phyloP scores from a whole-genome alignment of 192 early-diverging fungal species.

The Entrophospora sp. region DNA sequence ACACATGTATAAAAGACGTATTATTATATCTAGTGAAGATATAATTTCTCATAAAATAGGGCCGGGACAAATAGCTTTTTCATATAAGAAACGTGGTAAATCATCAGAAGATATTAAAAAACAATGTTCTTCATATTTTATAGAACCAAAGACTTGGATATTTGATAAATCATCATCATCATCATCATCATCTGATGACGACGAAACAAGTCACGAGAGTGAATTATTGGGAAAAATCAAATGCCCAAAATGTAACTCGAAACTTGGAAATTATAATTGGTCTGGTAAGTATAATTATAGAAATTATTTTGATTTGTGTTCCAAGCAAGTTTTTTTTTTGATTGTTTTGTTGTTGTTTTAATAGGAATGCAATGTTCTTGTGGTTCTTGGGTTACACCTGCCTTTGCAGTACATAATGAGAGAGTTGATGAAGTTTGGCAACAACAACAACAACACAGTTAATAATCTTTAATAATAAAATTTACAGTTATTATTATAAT shows the following conservation, averaged over 20 bases:
- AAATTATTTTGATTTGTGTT: not conserved
- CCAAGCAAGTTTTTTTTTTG: too few relatives aligned
- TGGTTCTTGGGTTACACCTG: conserved; percentile 71
- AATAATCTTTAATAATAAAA: too few relatives aligned
- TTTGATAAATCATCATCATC: too few relatives aligned
- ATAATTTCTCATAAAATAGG: conserved; percentile 63
- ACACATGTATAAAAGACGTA: conserved; percentile 28
- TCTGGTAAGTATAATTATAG: conserved; percentile 34
- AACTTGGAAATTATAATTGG: conserved; percentile 77
- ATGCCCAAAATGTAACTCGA: conserved; percentile 72
- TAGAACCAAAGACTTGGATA: conserved; percentile 83
- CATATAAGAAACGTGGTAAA: conserved; percentile 60
- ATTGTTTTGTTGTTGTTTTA: not conserved
- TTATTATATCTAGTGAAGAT: conserved; percentile 50
- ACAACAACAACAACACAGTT: too few relatives aligned
- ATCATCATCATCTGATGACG: too few relatives aligned
- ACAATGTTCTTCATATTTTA: conserved; percentile 66
- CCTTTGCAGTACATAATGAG: conserved; percentile 69
- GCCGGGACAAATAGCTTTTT: conserved; percentile 61
- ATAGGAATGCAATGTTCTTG: conserved; percentile 61
- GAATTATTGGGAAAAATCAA: conserved; percentile 56
- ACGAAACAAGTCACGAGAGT: conserved; percentile 1
- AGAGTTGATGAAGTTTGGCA: conserved; percentile 58
- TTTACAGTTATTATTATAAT: too few relatives aligned
- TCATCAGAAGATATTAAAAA: conserved; percentile 5